Evolutionary conservation across 177 flowering plant genomes (phyloP).

Genomic region (Vitis hybrid): DNA sequence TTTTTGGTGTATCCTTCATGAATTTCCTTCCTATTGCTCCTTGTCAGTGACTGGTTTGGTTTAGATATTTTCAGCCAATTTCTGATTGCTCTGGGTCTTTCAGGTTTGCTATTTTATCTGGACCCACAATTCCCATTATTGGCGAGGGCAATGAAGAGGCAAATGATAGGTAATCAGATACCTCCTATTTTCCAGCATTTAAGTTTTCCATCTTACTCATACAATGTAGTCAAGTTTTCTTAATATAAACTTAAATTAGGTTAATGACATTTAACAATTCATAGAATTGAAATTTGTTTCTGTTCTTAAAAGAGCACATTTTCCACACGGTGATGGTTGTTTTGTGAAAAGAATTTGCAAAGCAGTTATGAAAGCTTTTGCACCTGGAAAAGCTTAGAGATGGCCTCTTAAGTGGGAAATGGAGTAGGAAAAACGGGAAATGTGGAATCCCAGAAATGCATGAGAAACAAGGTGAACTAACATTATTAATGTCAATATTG

Average conservation of each 20-base stretch:
- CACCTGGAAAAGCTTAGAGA: not conserved
- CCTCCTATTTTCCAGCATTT: not conserved
- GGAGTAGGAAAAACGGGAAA: not conserved
- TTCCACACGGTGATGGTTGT: not conserved
- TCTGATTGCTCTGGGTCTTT: slow-evolving; percentile 16
- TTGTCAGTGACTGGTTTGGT: not conserved
- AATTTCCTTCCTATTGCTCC: not conserved
- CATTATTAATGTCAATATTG: not conserved
- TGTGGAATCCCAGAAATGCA: not conserved
- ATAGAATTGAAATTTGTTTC: not conserved
- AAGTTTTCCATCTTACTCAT: not conserved
- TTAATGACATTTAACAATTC: not conserved
- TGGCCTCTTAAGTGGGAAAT: not conserved
- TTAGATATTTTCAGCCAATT: slow-evolving; percentile 6
- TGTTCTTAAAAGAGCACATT: not conserved
- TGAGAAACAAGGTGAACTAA: not conserved
- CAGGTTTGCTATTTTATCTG: slow-evolving; percentile 95
- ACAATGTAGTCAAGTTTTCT: too few species aligned
- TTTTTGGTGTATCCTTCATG: not conserved
- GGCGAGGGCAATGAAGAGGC: slow-evolving; percentile 98
- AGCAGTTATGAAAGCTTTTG: not conserved
- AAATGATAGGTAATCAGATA: slow-evolving; percentile 74
- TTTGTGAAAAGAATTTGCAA: not conserved
- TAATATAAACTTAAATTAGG: not conserved
- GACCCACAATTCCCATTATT: slow-evolving; percentile 97